Base-by-base conservation (phyloP, 768 basidiomycete genomes). In the Rhodotorula graminis region DNA sequence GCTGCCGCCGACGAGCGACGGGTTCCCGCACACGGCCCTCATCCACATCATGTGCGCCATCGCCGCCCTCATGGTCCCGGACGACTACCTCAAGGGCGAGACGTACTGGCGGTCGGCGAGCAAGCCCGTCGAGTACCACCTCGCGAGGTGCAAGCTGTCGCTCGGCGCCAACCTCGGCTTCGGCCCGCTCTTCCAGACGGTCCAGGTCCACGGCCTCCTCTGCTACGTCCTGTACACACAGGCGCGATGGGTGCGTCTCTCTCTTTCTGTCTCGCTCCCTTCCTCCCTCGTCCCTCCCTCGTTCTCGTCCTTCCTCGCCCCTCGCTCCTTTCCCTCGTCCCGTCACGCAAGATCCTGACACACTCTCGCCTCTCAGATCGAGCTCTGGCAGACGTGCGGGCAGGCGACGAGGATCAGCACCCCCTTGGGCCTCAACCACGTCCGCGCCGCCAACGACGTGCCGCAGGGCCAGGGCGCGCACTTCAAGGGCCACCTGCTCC, bases 361-460 rank as follows among this genome's bases (percentile, higher is more conserved):
- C 37, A 5, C 37, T 9, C 9, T 9, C 57, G 21, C 18, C 23
- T 70, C 49, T 1, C 61, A 47, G 46, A 74, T 73, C 47, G 75
- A 78, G 57, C 63, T 78, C 12, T 78, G 77, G 77, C 63, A 75
- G 6, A 53, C 61, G 37, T 69, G 64, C 60, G 73, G 74, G 0
- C 58, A 73, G 21, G 69, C 76, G 4, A 77, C 76, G 0, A 59
- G 77, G 3, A 69, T 78, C 29, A 31, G 59, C 14, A 75, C 72
- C 7, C 76, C 76, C 0, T 68, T 78, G n/a, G 77, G 77, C 4
- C 60, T 78, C 0, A 77, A 78, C 46, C 76, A 78, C 64, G 59
- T 78, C 15, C 71, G 74, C 4, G 29, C 29, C n/a, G 58, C 53
- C 21, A 15, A 23, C 50, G 61, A 65, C 37, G 25, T 15, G 52